These are phyloP conservation scores for Trametes coccinea DNA, from an alignment of 768 basidiomycete species.

Conservation along the genomic window DNA sequence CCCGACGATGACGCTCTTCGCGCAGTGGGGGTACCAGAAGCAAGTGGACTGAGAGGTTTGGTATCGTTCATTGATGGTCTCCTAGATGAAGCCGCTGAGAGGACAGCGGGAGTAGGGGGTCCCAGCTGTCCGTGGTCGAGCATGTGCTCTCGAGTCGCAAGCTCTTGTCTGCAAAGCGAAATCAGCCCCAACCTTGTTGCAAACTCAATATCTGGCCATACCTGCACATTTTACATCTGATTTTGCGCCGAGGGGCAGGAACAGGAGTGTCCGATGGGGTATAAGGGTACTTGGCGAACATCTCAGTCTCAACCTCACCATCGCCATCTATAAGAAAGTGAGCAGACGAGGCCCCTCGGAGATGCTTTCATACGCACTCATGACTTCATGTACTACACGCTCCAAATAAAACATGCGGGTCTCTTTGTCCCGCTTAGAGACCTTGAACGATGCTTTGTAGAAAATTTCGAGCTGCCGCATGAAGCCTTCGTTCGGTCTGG, in stretches of 20 bases:
- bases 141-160: constrained; percentile 93
- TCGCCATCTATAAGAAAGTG: constrained; percentile 60
- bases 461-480: constrained; percentile 79
- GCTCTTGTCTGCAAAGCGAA: constrained; percentile 58
- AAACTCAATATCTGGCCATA: constrained; percentile 30
- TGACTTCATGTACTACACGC: constrained; percentile 67
- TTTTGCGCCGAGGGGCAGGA: constrained; percentile 61
- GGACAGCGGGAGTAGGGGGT: constrained; percentile 55
- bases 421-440: constrained; percentile 64
- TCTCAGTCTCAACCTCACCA: constrained; percentile 65
- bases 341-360: neutral
- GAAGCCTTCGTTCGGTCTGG: constrained; percentile 87
- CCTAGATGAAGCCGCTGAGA: constrained; percentile 51
- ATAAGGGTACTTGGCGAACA: constrained; percentile 75
- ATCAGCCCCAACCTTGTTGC: neutral
- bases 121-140: constrained; percentile 83
- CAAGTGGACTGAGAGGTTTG: constrained; percentile 18
- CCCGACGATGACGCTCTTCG: constrained; percentile 11
- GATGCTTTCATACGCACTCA: constrained; percentile 55
- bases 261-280: constrained; percentile 64
- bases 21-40: constrained; percentile 2
- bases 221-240: constrained; percentile 94
- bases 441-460: constrained; percentile 67
- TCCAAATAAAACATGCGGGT: constrained; percentile 86
- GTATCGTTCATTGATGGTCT: constrained; percentile 31